Evolutionary conservation across 1,139 yeast genomes (phyloP).

Genomic region (Geotrichum klebahnii): DNA sequence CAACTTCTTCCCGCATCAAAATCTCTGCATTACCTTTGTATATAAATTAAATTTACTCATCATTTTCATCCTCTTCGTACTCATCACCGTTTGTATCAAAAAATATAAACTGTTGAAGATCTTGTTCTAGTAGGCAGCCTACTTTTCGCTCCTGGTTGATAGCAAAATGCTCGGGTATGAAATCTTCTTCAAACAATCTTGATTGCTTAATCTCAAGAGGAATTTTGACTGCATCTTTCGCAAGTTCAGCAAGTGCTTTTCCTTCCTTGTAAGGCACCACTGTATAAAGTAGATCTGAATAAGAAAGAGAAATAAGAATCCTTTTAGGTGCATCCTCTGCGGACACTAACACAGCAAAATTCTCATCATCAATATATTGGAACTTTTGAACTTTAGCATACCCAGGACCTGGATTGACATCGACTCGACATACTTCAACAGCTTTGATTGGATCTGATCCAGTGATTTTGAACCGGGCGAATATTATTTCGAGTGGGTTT

Average conservation of each 20-base stretch:
- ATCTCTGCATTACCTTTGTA: not conserved
- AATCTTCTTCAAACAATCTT: conserved; percentile 18
- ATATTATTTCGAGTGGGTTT: not conserved
- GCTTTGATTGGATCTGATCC: not conserved
- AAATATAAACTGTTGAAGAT: conserved; percentile 27
- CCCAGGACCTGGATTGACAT: conserved; percentile 3
- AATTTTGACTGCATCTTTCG: not conserved
- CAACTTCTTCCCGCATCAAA: conserved; percentile 13
- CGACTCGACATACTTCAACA: conserved; percentile 11
- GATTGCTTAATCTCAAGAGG: conserved; percentile 8
- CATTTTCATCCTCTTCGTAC: conserved; percentile 22
- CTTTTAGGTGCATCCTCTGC: not conserved
- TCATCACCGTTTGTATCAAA: conserved; percentile 28
- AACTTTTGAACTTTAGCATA: not conserved
- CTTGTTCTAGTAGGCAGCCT: conserved; percentile 27
- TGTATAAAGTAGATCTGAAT: not conserved
- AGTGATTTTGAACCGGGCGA: conserved; percentile 1
- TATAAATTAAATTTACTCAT: conserved; percentile 1
- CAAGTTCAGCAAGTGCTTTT: conserved; percentile 3
- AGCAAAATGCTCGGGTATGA: conserved; percentile 24
- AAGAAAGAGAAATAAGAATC: not conserved
- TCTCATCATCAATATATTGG: conserved; percentile 13
- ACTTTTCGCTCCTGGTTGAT: conserved; percentile 27
- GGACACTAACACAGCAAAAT: conserved; percentile 4
- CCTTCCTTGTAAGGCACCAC: conserved; percentile 1